Base-by-base conservation (phyloP, 2,329 filamentous ascomycete genomes). In the Colletotrichum musicola region DNA sequence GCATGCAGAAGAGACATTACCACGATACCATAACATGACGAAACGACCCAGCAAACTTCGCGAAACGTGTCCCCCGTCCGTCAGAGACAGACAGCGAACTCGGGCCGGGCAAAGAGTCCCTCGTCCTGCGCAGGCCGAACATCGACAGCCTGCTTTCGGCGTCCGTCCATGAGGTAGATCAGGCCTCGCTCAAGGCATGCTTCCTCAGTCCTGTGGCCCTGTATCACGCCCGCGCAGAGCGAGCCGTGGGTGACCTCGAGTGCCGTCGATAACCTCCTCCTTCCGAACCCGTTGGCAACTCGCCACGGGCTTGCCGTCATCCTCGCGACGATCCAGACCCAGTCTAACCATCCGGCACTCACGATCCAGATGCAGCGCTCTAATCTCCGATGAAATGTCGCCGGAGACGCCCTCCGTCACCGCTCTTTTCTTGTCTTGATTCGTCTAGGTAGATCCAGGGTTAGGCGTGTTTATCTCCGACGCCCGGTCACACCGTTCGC, bases 401-500 rank as follows among this genome's bases (percentile, higher is more conserved):
- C 57, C 57, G 22, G 38, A 59, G 18, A 18, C 38, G n/a, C 30
- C 27, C 47, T 18, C 46, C 30, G 4, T 2, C 40, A 49, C 46
- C 10, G 46, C 57, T 7, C 16, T 40, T 46, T 10, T 20, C n/a
- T 25, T 12, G 16, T 27, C 46, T 40, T 60, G 27, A 40, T 60
- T 30, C 57, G 57, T 27, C 46, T 25, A 25, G 22, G 22, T n/a
- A 42, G 30, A 42, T 51, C 57, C 42, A 42, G 46, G 22, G 13
- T 16, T 42, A 51, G 46, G 30, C 14, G 13, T 27, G 10, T n/a
- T 22, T 40, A 42, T 60, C 27, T 42, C 47, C 35, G 46, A 51
- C 57, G 57, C 57, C 46, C 16, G n/a, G 57, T 60, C 38, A 51
- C 47, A 50, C 57, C 57, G 18, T 50, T 51, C 57, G 57, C 57